A percentile compares a stretch with the other conserved stretches of the same genome.
These are phyloP conservation scores for Stephania yunnanensis DNA, from an alignment of 164 flowering plant genomes.

Conservation along the genomic window DNA sequence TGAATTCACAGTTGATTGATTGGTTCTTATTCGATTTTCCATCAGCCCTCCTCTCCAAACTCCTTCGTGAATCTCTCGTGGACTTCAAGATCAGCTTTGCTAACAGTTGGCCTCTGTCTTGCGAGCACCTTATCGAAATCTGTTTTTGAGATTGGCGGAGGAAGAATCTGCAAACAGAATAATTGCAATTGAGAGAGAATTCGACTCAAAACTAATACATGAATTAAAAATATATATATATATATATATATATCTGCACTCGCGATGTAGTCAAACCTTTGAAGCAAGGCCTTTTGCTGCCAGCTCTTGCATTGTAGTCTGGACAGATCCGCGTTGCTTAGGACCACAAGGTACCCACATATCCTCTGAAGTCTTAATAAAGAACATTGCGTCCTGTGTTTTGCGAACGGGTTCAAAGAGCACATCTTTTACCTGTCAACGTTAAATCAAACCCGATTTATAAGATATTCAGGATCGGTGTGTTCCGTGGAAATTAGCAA, in stretches of 20 bases:
- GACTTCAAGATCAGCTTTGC: slow-evolving; percentile 87
- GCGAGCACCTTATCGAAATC: slow-evolving; percentile 97
- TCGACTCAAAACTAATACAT: background rate
- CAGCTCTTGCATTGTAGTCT: slow-evolving; percentile 85
- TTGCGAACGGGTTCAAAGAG: slow-evolving; percentile 97
- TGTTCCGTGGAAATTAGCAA: background rate
- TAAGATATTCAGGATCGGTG: background rate
- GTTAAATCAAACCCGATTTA: background rate
- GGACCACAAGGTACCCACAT: slow-evolving; percentile 98
- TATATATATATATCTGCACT: background rate
- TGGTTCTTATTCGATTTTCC: background rate
- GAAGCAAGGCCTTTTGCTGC: slow-evolving; percentile 80
- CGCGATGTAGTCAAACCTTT: slow-evolving; percentile 37
- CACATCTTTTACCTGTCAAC: slow-evolving; percentile 83
- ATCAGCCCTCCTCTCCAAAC: slow-evolving; percentile 97
- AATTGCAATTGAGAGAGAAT: background rate
- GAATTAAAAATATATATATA: background rate
- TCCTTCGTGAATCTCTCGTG: slow-evolving; percentile 95
- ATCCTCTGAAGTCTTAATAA: slow-evolving; percentile 47
- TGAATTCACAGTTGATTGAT: background rate
- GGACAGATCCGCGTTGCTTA: slow-evolving; percentile 82
- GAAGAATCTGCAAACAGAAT: slow-evolving; percentile 57
- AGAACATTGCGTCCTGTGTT: slow-evolving; percentile 98
- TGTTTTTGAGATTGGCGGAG: slow-evolving; percentile 73
- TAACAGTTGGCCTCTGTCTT: slow-evolving; percentile 93